Evolutionary conservation across 2,329 filamentous ascomycete genomes (phyloP).

Genomic region (Paracorniculantispora psalliotae): DNA sequence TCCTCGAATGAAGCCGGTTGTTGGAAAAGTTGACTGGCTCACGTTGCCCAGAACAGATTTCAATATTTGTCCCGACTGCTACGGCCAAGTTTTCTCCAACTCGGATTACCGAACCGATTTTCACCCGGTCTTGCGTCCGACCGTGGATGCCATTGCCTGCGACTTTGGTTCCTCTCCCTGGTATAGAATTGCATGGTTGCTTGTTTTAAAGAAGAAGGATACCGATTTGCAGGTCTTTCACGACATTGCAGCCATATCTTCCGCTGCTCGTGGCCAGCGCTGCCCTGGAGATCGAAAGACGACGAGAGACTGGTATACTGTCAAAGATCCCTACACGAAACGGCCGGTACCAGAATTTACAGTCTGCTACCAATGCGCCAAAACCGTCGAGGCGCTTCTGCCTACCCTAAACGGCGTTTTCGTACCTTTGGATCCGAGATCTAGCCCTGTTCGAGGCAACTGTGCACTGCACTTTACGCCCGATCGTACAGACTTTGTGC

Average conservation of each 20-base stretch:
- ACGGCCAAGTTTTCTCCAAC: conserved; percentile 60
- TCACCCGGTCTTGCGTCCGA: conserved; percentile 49
- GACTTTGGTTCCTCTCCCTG: conserved; percentile 74
- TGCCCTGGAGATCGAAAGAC: conserved; percentile 54
- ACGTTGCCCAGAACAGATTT: conserved; percentile 69
- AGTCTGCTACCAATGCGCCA: conserved; percentile 69
- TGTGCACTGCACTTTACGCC: conserved; percentile 64
- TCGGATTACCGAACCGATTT: conserved; percentile 67
- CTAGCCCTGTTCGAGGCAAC: conserved; percentile 43
- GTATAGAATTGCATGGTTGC: conserved; percentile 78
- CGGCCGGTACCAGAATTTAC: conserved; percentile 64
- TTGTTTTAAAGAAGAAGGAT: conserved; percentile 66
- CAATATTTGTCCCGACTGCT: conserved; percentile 79
- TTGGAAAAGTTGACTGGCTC: conserved; percentile 72
- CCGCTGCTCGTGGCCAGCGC: conserved; percentile 44
- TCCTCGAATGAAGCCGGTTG: conserved; percentile 56
- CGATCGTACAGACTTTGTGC: conserved; percentile 49
- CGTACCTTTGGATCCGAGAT: conserved; percentile 42
- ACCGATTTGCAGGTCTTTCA: conserved; percentile 65
- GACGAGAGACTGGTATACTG: conserved; percentile 67
- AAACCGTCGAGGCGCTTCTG: conserved; percentile 66
- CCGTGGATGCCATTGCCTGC: conserved; percentile 60
- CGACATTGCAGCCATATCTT: conserved; percentile 56
- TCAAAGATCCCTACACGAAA: conserved; percentile 64
- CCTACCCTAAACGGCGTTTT: conserved; percentile 68